A percentile compares a stretch with the other conserved stretches of the same genome.
These are phyloP conservation scores for Borealophlyctis nickersoniae DNA, from an alignment of 192 early-diverging fungal genomes.

Conservation along the genomic window DNA sequence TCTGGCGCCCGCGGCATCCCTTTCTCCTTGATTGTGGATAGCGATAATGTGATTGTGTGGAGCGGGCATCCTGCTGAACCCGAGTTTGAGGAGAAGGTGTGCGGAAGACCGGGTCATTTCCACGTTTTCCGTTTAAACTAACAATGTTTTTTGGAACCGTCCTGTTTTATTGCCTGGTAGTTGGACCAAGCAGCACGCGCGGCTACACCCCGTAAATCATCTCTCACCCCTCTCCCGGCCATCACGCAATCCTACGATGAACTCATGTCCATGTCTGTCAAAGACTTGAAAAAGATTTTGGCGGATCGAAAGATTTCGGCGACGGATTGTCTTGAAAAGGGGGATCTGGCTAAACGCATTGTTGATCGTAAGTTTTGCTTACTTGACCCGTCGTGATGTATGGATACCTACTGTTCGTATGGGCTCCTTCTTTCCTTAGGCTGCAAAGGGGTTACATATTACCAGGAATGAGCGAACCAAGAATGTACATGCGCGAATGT, in stretches of 20 bases:
- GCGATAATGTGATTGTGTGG: slow-evolving; percentile 46
- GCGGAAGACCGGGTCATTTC: not conserved
- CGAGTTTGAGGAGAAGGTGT: slow-evolving; percentile 28
- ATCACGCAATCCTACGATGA: slow-evolving; percentile 47
- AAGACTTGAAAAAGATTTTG: slow-evolving; percentile 51
- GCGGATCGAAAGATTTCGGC: slow-evolving; percentile 40
- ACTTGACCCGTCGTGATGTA: too few relatives aligned
- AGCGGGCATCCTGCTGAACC: slow-evolving; percentile 52
- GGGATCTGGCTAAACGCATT: slow-evolving; percentile 47
- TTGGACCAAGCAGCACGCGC: slow-evolving; percentile 28
- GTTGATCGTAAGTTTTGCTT: slow-evolving; percentile 29
- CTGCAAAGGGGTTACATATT: too few relatives aligned
- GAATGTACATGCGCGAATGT: too few relatives aligned
- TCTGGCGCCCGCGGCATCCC: slow-evolving; percentile 52
- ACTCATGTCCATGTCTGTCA: slow-evolving; percentile 44
- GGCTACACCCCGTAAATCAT: slow-evolving; percentile 19
- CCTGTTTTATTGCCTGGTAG: not conserved
- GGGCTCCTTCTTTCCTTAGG: too few relatives aligned
- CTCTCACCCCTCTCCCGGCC: slow-evolving; percentile 37
- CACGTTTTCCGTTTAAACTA: too few relatives aligned
- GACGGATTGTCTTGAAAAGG: slow-evolving; percentile 45
- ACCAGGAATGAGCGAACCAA: too few relatives aligned
- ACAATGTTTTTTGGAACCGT: not conserved
- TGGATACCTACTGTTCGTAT: too few relatives aligned
- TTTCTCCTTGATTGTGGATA: slow-evolving; percentile 41